phyloP scores from a whole-genome alignment of 345 rosid species.

The Schrenkiella parvula region DNA sequence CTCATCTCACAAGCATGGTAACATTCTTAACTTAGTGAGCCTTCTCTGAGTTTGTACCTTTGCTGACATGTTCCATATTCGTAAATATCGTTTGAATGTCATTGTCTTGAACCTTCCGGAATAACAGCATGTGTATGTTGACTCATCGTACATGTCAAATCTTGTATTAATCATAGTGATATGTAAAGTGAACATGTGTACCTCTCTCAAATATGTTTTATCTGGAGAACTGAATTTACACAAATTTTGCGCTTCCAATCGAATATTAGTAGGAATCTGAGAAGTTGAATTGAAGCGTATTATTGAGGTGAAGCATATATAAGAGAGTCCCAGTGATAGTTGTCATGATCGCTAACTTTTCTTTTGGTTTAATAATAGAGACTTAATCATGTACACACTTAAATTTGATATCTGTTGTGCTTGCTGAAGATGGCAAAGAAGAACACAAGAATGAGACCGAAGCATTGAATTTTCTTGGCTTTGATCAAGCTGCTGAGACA shows the following conservation, averaged over 20 bases:
- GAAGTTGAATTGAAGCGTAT: background rate
- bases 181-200: background rate
- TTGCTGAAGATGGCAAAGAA: slow-evolving; percentile 59
- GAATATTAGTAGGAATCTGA: background rate
- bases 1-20: slow-evolving; percentile 71
- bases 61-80: background rate
- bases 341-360: background rate
- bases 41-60: background rate
- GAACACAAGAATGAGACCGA: slow-evolving; percentile 53
- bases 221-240: background rate
- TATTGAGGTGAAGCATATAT: background rate
- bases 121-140: slow-evolving; percentile 4
- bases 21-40: slow-evolving; percentile 8
- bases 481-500: slow-evolving; percentile 77
- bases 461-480: slow-evolving; percentile 49
- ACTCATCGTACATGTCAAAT: background rate
- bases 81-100: background rate
- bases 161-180: slow-evolving; percentile 2
- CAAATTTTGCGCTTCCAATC: background rate
- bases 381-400: background rate
- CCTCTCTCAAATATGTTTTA: background rate
- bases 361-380: background rate
- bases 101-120: background rate
- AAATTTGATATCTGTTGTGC: background rate
- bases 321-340: slow-evolving; percentile 14